Evolutionary conservation across 2,329 filamentous ascomycete species (phyloP).

Genomic region (Paraphaeosphaeria minitans): DNA sequence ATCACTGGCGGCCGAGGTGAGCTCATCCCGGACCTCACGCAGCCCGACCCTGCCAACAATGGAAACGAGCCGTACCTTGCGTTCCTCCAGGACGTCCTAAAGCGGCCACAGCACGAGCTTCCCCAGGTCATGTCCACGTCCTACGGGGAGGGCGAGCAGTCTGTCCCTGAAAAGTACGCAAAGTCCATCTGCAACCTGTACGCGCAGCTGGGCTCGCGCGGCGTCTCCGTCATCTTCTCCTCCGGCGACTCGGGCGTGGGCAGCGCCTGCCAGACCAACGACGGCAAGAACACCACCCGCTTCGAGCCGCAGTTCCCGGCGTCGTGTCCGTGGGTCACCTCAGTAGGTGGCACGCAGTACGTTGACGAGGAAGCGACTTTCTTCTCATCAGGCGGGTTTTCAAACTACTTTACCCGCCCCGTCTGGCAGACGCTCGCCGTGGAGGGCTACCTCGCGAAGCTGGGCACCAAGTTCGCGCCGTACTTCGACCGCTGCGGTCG

Average conservation of each 20-base stretch:
- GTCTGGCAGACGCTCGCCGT: constrained; percentile 55
- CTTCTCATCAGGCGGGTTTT: constrained; percentile 58
- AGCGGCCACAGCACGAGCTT: constrained; percentile 55
- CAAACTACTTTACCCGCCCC: constrained; percentile 55
- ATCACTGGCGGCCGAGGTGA: constrained; percentile 63
- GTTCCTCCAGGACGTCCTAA: constrained; percentile 63
- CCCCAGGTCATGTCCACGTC: constrained; percentile 68
- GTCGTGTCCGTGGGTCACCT: constrained; percentile 70
- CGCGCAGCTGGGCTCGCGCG: constrained; percentile 67
- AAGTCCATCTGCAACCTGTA: constrained; percentile 66
- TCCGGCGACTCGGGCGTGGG: constrained; percentile 67
- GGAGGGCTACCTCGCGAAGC: constrained; percentile 49
- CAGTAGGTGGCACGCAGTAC: constrained; percentile 65
- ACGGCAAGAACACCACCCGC: constrained; percentile 60
- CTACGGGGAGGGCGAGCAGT: constrained; percentile 71
- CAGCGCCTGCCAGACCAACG: constrained; percentile 59
- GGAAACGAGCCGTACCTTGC: constrained; percentile 71
- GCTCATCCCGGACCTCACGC: constrained; percentile 56
- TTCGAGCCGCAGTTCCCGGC: constrained; percentile 69
- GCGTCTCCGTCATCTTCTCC: constrained; percentile 65
- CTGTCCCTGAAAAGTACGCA: constrained; percentile 65
- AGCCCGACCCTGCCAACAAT: constrained; percentile 47
- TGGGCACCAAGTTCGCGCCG: constrained; percentile 51
- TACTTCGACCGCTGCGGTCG: constrained; percentile 61
- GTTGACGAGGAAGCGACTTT: constrained; percentile 50